These are phyloP conservation scores for Patellifolia procumbens DNA, from an alignment of 179 eudicot genomes.

Conservation along the genomic window DNA sequence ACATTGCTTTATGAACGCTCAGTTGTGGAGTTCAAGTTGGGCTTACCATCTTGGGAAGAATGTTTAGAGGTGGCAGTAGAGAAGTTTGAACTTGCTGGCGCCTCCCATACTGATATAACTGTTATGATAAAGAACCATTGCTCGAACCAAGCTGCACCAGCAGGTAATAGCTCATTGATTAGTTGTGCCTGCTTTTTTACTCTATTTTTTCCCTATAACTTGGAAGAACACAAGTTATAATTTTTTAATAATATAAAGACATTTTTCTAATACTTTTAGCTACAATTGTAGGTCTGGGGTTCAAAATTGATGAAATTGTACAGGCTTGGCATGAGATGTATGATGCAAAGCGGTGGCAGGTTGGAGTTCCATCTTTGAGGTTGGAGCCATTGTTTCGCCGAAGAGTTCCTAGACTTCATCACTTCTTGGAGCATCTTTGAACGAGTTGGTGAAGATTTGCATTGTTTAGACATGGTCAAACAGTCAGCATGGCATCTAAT, in stretches of 20 bases:
- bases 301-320: conserved; percentile 89
- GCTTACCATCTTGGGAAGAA: conserved; percentile 84
- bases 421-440: conserved; percentile 62
- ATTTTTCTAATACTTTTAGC: conserved; percentile 8
- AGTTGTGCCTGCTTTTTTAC: not conserved
- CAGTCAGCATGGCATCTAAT: conserved; percentile 25
- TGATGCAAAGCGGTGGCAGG: conserved; percentile 88
- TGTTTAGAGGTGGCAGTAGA: conserved; percentile 94
- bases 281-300: conserved; percentile 53
- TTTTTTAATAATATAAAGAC: not conserved
- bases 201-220: not conserved
- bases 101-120: conserved; percentile 78
- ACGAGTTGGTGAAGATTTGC: conserved; percentile 12
- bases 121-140: conserved; percentile 95
- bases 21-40: conserved; percentile 78
- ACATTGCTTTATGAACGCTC: conserved; percentile 90
- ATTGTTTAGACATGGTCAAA: conserved; percentile 21
- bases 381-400: conserved; percentile 87
- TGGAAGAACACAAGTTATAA: not conserved
- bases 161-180: conserved; percentile 41
- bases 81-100: conserved; percentile 90
- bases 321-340: conserved; percentile 99
- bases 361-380: conserved; percentile 74
- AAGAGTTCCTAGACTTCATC: conserved; percentile 68
- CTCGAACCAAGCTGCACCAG: conserved; percentile 74